phyloP scores from a whole-genome alignment of 2,329 filamentous ascomycete genomes.

The Monilinia fructicola region DNA sequence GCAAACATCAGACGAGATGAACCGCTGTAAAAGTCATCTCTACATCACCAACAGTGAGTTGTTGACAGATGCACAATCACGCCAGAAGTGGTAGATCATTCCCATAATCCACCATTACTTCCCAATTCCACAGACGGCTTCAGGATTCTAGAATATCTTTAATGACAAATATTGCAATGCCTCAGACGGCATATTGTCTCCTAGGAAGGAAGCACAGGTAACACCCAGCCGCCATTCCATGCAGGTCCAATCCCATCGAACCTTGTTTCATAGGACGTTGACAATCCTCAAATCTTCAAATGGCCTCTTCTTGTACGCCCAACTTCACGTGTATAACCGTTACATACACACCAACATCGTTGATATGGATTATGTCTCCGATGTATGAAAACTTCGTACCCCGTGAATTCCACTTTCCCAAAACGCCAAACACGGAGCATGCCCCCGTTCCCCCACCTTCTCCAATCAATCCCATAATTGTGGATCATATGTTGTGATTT shows the following conservation, averaged over 20 bases:
- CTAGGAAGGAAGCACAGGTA: slow-evolving; percentile 13
- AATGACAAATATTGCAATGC: background rate
- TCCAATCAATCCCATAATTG: slow-evolving; percentile 11
- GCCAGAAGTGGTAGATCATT: background rate
- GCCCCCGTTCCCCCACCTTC: slow-evolving; percentile 13
- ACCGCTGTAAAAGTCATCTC: background rate
- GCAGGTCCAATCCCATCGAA: slow-evolving; percentile 22
- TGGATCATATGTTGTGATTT: slow-evolving; percentile 18
- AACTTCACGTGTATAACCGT: slow-evolving; percentile 8
- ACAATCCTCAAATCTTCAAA: background rate
- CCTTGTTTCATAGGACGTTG: background rate
- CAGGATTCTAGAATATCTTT: background rate
- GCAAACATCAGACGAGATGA: slow-evolving; percentile 2
- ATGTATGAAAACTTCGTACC: slow-evolving; percentile 9
- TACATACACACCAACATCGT: background rate
- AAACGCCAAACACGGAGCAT: background rate
- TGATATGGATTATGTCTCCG: background rate
- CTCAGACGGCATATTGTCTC: background rate
- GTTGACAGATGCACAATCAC: background rate
- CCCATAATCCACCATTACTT: background rate
- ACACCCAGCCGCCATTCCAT: slow-evolving; percentile 5
- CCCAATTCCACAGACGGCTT: background rate
- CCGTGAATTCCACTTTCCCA: background rate
- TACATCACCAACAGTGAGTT: slow-evolving; percentile 1
- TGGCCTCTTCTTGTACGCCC: background rate